Evolutionary conservation across 495 filamentous ascomycete species (phyloP), one percentile per base, ranked within the genome.

Genomic region (Tuber brumale): DNA sequence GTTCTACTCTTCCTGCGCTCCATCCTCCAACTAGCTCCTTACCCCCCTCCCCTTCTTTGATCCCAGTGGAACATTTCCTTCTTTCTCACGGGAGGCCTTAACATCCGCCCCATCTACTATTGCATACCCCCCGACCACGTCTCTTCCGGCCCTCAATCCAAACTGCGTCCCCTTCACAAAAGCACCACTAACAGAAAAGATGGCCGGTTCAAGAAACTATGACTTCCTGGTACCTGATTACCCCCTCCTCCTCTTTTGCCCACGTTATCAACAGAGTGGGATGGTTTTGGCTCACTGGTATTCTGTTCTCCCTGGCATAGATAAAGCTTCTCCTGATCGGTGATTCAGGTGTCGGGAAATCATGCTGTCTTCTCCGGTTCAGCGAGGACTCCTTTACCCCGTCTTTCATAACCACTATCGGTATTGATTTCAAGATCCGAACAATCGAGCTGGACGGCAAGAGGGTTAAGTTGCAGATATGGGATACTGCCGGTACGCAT

Each of bases 351-450:
- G 95, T 98, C 16, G 95, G 95, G 80, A 99, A 99, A 86, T 98
- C 95, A 77, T 99, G 95, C 89, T 99, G 95, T 86, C 89, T 99
- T 82, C 88, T 99, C 78, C 93, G 95, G 81, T 99, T 99, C 87
- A 97, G 94, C 85, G 95, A 99, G 86, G 95, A 99, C 86, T 97
- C 94, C 18, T 99, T 99, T 86, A 99, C 91, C 44, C 95, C 95
- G 46, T 97, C 94, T 77, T 99, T 98, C 87, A 99, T 99, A 87
- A 98, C 95, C 42, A 99, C 95, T 72, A 98, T 99, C 85, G 95
- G 95, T 75, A 99, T 99, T 86, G 95, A 99, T 85, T 99, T 99
- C 87, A 99, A 99, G 88, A 99, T 99, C 81, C 90, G 95, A 70
- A 99, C 95, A 75, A 99, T 99, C 85, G 95, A 99, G 85, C 86